Evolutionary conservation across 2,329 filamentous ascomycete species (phyloP).

Genomic region (Cercospora berteroae): DNA sequence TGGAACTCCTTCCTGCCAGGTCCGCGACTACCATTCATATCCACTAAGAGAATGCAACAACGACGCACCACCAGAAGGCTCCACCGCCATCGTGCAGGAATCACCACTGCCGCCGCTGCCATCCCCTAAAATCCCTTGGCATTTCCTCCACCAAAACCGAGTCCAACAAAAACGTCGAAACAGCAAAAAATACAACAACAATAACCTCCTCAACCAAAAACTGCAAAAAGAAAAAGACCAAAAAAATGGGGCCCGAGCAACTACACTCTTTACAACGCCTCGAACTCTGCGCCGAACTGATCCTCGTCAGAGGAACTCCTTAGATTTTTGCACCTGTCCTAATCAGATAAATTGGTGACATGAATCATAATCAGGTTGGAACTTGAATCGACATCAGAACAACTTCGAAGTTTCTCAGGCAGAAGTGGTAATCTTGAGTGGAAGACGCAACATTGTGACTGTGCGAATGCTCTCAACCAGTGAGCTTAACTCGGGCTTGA

Average conservation of each 20-base stretch:
- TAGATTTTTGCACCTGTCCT: neutral
- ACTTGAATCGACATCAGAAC: neutral
- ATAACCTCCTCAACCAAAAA: neutral
- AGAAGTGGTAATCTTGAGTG: neutral
- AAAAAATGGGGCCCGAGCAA: neutral
- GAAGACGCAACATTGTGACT: neutral
- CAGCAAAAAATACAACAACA: neutral
- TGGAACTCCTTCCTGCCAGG: neutral
- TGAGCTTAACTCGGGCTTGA: neutral
- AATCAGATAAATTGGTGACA: neutral
- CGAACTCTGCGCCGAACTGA: neutral
- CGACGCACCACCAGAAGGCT: neutral
- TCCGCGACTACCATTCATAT: neutral
- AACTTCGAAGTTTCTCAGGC: neutral
- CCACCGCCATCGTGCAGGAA: neutral
- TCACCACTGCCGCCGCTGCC: neutral
- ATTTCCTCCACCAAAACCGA: neutral
- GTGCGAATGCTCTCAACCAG: neutral
- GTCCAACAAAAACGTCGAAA: neutral
- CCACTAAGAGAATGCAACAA: neutral
- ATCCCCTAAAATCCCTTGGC: neutral
- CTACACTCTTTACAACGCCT: neutral
- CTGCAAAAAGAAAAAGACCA: neutral
- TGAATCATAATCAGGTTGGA: neutral
- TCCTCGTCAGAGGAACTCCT: neutral